phyloP scores from a whole-genome alignment of 768 basidiomycete species.

The Mycena indigotica region DNA sequence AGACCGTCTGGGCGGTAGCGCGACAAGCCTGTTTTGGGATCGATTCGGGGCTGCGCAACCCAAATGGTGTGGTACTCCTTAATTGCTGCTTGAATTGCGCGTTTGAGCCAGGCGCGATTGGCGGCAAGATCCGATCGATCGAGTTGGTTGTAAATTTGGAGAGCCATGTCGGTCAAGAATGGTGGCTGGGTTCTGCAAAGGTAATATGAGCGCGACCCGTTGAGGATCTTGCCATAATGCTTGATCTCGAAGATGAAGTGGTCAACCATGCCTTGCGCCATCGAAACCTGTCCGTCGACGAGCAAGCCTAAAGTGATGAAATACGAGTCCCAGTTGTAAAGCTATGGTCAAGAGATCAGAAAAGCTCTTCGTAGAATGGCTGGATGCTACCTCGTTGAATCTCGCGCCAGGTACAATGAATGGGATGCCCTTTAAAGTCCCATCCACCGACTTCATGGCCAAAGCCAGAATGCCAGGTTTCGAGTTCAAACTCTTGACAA shows the following conservation, averaged over 20 bases:
- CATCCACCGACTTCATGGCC: slow-evolving; percentile 91
- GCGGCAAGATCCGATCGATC: slow-evolving; percentile 78
- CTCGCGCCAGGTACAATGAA: slow-evolving; percentile 97
- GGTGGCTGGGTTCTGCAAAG: slow-evolving; percentile 95
- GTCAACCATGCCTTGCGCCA: slow-evolving; percentile 98
- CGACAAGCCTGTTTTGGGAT: slow-evolving; percentile 91
- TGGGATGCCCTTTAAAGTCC: slow-evolving; percentile 88
- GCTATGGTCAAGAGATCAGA: slow-evolving; percentile 43
- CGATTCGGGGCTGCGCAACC: slow-evolving; percentile 93
- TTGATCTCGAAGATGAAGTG: slow-evolving; percentile 99
- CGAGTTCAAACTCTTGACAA: slow-evolving; percentile 90
- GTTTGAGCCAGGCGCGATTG: slow-evolving; percentile 91
- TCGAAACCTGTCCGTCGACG: slow-evolving; percentile 89
- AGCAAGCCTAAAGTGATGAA: slow-evolving; percentile 93
- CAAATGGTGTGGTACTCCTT: slow-evolving; percentile 99
- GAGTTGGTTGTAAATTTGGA: slow-evolving; percentile 96
- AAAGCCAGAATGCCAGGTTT: slow-evolving; percentile 94
- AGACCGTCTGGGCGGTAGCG: slow-evolving; percentile 92
- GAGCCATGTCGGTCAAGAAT: slow-evolving; percentile 97
- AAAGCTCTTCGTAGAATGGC: not conserved
- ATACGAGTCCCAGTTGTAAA: slow-evolving; percentile 96
- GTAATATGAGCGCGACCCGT: slow-evolving; percentile 94
- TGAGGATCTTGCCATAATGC: slow-evolving; percentile 95
- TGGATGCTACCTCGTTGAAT: slow-evolving; percentile 78
- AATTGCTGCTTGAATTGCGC: slow-evolving; percentile 95